phyloP scores from a whole-genome alignment of 2,329 filamentous ascomycete genomes.

The Penicillium nordicum region DNA sequence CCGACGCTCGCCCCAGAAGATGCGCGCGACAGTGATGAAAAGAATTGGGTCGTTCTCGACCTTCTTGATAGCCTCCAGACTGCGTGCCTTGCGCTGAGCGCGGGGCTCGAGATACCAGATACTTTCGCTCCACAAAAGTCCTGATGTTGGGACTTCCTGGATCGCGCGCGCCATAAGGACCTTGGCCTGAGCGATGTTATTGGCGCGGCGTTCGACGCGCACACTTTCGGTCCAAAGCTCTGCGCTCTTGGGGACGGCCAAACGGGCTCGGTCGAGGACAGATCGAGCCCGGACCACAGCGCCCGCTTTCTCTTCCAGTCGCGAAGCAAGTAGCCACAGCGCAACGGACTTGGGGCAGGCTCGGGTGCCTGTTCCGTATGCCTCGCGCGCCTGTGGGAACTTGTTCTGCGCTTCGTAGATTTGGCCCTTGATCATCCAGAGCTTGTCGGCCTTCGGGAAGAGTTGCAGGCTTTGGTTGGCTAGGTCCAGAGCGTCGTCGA shows the following conservation, averaged over 20 bases:
- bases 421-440: conserved; percentile 99
- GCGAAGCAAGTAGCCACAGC: conserved; percentile 83
- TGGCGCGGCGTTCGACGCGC: conserved; percentile 81
- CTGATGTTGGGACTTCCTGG: conserved; percentile 84
- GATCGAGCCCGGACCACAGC: conserved; percentile 88
- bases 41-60: conserved; percentile 87
- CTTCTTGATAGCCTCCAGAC: conserved; percentile 93
- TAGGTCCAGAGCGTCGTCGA: conserved; percentile 78
- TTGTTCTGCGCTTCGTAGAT: conserved; percentile 85
- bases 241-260: conserved; percentile 79
- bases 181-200: conserved; percentile 79
- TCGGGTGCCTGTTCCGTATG: conserved; percentile 82
- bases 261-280: conserved; percentile 83
- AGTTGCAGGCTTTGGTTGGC: conserved; percentile 80
- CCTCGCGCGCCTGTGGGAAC: conserved; percentile 79
- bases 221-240: conserved; percentile 93
- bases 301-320: conserved; percentile 81
- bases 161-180: conserved; percentile 89
- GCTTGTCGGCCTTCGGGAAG: conserved; percentile 80
- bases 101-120: conserved; percentile 92
- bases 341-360: conserved; percentile 79
- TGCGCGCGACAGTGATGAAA: conserved; percentile 86
- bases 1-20: conserved; percentile 91
- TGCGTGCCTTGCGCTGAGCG: conserved; percentile 86
- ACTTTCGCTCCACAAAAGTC: conserved; percentile 86